Conservation (phyloP, 768 basidiomycete species). For the Naganishia vishniacii region DNA sequence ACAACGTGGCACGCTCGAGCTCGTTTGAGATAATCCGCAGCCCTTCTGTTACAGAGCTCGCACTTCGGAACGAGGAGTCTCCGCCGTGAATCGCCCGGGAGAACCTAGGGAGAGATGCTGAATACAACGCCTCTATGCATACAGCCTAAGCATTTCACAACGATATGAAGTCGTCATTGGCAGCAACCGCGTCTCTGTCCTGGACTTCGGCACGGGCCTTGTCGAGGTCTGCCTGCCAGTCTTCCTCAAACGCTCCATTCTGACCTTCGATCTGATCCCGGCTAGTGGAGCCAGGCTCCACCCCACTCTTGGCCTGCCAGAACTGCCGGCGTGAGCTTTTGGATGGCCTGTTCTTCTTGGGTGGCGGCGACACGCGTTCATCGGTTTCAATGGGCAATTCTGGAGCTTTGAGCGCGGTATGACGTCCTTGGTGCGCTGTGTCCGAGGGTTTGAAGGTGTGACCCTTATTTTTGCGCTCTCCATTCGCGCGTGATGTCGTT, state of each 20-base stretch:
- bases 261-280: not conserved
- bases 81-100: too few relatives aligned
- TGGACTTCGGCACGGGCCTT: not conserved
- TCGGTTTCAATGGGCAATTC: not conserved
- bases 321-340: not conserved
- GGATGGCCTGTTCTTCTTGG: slow-evolving; percentile 4
- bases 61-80: too few relatives aligned
- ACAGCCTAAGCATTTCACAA: not conserved
- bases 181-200: not conserved
- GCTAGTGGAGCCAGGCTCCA: not conserved
- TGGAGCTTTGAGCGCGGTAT: not conserved
- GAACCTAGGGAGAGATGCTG: too few relatives aligned
- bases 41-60: too few relatives aligned
- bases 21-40: not conserved
- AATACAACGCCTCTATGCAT: too few relatives aligned
- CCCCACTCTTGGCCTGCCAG: slow-evolving; percentile 14
- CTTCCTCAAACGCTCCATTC: not conserved
- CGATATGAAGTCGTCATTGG: slow-evolving; percentile 13
- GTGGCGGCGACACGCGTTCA: not conserved
- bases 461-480: too few relatives aligned
- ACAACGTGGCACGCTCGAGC: not conserved
- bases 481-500: not conserved
- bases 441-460: not conserved
- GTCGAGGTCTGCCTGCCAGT: slow-evolving; percentile 2
- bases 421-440: not conserved